Evolutionary conservation across 768 basidiomycete species (phyloP).

Genomic region (Hortiboletus flavorubellus): DNA sequence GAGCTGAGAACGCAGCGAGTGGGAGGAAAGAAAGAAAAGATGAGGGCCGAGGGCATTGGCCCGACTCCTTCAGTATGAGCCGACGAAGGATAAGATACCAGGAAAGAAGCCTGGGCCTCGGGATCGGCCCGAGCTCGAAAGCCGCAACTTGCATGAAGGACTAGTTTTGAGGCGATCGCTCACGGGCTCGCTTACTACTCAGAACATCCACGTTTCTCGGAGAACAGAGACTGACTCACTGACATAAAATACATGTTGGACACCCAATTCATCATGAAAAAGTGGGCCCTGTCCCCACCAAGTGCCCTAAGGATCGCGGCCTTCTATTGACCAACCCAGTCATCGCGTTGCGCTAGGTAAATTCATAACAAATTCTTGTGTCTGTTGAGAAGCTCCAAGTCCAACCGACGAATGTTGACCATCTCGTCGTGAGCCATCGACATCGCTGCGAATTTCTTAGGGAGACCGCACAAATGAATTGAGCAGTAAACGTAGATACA

Average conservation of each 20-base stretch:
- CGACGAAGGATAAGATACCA: no score
- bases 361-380: constrained; percentile 42
- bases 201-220: neutral
- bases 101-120: no score
- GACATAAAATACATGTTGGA: constrained; percentile 75
- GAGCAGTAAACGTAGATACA: constrained; percentile 49
- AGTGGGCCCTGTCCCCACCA: constrained; percentile 32
- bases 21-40: no score
- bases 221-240: constrained; percentile 40
- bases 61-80: no score
- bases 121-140: no score
- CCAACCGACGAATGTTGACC: constrained; percentile 52
- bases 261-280: constrained; percentile 45
- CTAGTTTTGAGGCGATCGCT: no score
- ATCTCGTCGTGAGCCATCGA: constrained; percentile 70
- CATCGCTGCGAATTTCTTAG: constrained; percentile 48
- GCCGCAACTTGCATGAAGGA: no score
- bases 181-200: no score
- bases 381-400: constrained; percentile 41
- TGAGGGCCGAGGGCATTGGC: no score
- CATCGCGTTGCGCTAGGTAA: constrained; percentile 61
- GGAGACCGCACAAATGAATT: constrained; percentile 49
- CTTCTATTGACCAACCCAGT: constrained; percentile 66
- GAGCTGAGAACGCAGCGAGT: no score
- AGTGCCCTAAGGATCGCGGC: constrained; percentile 41